Evolutionary conservation across 2,329 filamentous ascomycete species (phyloP), one percentile per base, ranked within the genome.

Genomic region (Remersonia thermophila): DNA sequence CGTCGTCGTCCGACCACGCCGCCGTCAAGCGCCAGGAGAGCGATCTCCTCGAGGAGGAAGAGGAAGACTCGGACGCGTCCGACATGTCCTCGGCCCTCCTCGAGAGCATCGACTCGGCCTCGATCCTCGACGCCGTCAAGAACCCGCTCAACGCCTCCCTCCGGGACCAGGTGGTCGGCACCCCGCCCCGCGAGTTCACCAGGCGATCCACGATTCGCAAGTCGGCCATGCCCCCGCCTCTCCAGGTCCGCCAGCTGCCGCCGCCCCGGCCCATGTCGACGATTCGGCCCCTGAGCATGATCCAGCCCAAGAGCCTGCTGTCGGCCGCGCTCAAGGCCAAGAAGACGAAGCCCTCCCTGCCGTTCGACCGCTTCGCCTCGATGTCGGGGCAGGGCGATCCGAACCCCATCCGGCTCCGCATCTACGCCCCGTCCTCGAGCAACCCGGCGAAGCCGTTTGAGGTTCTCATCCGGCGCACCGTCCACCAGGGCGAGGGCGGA

Each of bases 351-450:
- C 69, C 71, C 7, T 71, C 71, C 5, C 75, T 81, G 50, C 82
- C 83, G 0, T 79, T 89, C 45, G 81, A 87, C 49, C 71, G 73
- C 16, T 91, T 85, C 56, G 82, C 81, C 1, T 72, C 78, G 12
- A 67, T 84, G 27, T 84, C 79, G 38, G 84, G 83, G 1, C 79
- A 86, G 52, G 83, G 80, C 13, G 83, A 87, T 42, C 71, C 80
- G 6, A 82, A 79, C 33, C 83, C 83, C 3, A 66, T 91, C 14
- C 76, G 73, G 47, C 70, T 91, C 43, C 80, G 80, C 38, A 82
- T 93, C 28, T 89, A 84, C 54, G 78, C 73, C 6, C 77, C 82
- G 0, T 83, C 80, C 46, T 81, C 80, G 12, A 67, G 69, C 10
- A 71, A 71, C 16, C 66, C 78, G 0, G 69, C 67, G 12, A 76